Evolutionary conservation across 2,329 filamentous ascomycete genomes (phyloP).

Genomic region (Paradendryphiella salina): DNA sequence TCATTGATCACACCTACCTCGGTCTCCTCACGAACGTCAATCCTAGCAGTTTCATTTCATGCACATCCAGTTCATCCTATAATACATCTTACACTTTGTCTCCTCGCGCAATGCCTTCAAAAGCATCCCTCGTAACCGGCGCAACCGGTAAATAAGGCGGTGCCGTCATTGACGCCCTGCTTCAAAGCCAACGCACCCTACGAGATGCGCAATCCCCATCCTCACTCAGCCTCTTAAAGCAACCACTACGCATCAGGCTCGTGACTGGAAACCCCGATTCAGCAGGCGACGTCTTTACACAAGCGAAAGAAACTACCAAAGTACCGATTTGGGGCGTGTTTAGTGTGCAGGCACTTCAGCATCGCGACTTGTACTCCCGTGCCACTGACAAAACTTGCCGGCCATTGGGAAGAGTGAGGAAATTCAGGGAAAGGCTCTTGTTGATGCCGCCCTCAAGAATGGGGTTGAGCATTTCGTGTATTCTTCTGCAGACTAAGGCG

Average conservation of each 20-base stretch:
- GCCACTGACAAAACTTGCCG: neutral
- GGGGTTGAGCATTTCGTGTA: conserved; percentile 47
- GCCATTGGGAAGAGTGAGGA: conserved; percentile 38
- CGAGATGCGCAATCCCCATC: conserved; percentile 53
- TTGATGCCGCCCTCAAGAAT: conserved; percentile 39
- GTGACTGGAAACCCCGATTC: conserved; percentile 60
- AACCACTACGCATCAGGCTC: conserved; percentile 55
- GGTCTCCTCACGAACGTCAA: too few species aligned
- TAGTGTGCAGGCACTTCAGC: conserved; percentile 31
- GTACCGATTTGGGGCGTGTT: conserved; percentile 40
- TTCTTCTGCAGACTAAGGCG: conserved; percentile 45
- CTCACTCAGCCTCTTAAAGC: conserved; percentile 53
- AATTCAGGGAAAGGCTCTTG: conserved; percentile 45
- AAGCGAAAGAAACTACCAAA: conserved; percentile 43
- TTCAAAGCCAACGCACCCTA: conserved; percentile 46
- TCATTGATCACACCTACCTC: neutral
- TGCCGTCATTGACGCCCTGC: conserved; percentile 46
- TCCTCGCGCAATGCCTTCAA: conserved; percentile 5
- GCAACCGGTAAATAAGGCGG: conserved; percentile 54
- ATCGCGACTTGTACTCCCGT: neutral
- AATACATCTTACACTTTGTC: neutral
- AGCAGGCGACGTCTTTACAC: conserved; percentile 54
- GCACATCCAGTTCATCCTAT: neutral
- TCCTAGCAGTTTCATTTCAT: neutral
- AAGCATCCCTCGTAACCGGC: conserved; percentile 47